Base-by-base conservation (phyloP, 2,329 filamentous ascomycete species). In the Paracorniculantispora psalliotae region DNA sequence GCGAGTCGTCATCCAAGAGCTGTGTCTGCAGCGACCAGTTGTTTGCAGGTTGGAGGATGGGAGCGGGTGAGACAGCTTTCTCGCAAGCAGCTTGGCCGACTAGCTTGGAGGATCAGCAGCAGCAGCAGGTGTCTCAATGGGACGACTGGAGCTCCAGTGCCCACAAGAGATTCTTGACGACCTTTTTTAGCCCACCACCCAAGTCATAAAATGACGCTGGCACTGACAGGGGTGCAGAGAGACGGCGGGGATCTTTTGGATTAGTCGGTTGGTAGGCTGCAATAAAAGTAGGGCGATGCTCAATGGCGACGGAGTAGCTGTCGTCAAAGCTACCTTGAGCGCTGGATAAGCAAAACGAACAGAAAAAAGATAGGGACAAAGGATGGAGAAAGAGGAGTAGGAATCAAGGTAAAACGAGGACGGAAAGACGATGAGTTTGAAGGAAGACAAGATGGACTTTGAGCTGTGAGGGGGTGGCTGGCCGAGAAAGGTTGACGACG, bases 241-340 rank as follows among this genome's bases (percentile, higher is more conserved):
- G 54, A 30, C 52, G 43, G 54, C 54, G 44, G 54, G 44, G 54
- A 44, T 56, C 48, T 56, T 43, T 56, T 48, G 41, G 28, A 56
- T 56, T 39, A 30, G 51, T 44, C 17, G 30, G 21, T 4, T 10
- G 12, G 25, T 44, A 47, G 23, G 23, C 19, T 48, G 33, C 2
- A 37, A n/a, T 59, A n/a, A 55, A 59, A 59, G 61, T 59, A 58
- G 35, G 19, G 37, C 44, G 50, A 26, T 41, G 50, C 50, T 44
- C n/a, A 19, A 17, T 17, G 37, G 15, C 37, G 13, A 41, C 12
- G 10, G 35, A 17, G 30, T 19, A 25, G 41, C 19, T 6, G 25
- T 19, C 23, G 43, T n/a, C 41, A 28, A 26, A 37, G 52, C 52
- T 33, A 12, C 28, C n/a, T n/a, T n/a, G 33, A 46, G 43, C 43